These are phyloP conservation scores for Ophiostoma triangulosporum DNA, from an alignment of 2,329 filamentous ascomycete species.

Conservation along the genomic window DNA sequence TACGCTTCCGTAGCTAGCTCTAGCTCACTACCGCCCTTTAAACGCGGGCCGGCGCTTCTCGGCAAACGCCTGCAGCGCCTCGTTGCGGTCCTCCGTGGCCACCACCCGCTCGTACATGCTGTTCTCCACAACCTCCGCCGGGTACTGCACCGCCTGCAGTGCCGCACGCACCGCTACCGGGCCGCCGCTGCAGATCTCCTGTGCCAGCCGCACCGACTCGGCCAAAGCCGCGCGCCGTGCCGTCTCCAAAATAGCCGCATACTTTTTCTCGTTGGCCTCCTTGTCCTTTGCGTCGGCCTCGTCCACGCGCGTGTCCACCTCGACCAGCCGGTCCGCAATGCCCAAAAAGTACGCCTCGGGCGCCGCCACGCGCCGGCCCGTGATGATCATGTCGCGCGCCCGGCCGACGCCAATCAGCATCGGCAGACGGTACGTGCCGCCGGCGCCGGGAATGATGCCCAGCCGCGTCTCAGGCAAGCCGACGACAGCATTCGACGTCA, in stretches of 20 bases:
- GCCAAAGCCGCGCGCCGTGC: constrained; percentile 57
- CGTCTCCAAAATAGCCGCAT: constrained; percentile 32
- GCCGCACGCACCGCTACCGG: constrained; percentile 72
- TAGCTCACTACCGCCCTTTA: constrained; percentile 31
- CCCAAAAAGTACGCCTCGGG: constrained; percentile 86
- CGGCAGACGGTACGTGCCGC: constrained; percentile 80
- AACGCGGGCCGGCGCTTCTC: constrained; percentile 49
- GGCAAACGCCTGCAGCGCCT: constrained; percentile 74
- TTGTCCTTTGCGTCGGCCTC: constrained; percentile 20
- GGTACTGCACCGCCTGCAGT: constrained; percentile 60
- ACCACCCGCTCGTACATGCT: constrained; percentile 75
- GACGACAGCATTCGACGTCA: constrained; percentile 64
- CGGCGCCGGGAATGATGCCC: constrained; percentile 88
- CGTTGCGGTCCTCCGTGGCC: constrained; percentile 70
- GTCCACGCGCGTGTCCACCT: constrained; percentile 33
- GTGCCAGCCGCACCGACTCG: constrained; percentile 65
- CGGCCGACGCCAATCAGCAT: constrained; percentile 64
- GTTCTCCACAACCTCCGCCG: constrained; percentile 70
- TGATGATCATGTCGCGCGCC: constrained; percentile 83
- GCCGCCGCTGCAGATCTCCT: constrained; percentile 69
- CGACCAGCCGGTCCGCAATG: constrained; percentile 77
- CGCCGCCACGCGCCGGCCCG: constrained; percentile 70
- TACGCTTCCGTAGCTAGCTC: not conserved
- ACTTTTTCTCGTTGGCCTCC: constrained; percentile 23
- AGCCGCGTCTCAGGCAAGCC: constrained; percentile 84